Evolutionary conservation across 208 protist species (phyloP), one percentile per base, ranked within the genome.

Genomic region (Acanthamoeba healyi): DNA sequence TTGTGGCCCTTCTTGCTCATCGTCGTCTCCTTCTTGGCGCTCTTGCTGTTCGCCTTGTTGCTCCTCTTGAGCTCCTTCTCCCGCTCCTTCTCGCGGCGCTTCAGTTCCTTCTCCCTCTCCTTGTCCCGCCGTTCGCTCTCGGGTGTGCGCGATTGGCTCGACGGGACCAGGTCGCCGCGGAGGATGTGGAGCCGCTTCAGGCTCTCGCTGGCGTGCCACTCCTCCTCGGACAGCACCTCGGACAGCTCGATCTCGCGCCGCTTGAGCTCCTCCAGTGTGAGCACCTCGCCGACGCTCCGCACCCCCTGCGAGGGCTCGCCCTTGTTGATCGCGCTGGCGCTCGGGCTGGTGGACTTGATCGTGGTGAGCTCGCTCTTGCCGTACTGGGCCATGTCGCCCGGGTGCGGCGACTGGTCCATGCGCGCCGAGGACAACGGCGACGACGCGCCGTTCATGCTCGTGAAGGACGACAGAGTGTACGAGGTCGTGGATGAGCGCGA

Each of bases 251-350:
- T 40, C 74, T 84, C 74, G 74, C 74, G 74, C 44, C 74, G 38
- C 74, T 84, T 84, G 32, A 84, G 74, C 74, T 84, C 74, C 44
- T 84, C 74, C 5, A 84, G 74, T 19, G 74, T 84, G 1, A 84
- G 44, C 1, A 84, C 74, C 42, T 84, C 74, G 44, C 74, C 44
- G 42, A 56, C 44, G 44, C n/a, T 32, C 15, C 26, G 19, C 38
- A 49, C 17, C 42, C 74, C 38, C 36, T 38, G 67, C 67, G 36
- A 38, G 67, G 29, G 7, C 26, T 24, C 26, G 74, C 44, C 74
- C 44, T 58, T 58, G 12, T 58, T 58, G 51, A 2, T 12, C 17
- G 17, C 14, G 19, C 38, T 81, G 38, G 40, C 7, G 19, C 72
- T 24, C 72, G 72, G 32, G 32, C 26, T 38, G 63, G 14, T 38